These are phyloP conservation scores for Globisporangium heterothallicum DNA, from an alignment of 352 stramenopile genomes.

Conservation along the genomic window DNA sequence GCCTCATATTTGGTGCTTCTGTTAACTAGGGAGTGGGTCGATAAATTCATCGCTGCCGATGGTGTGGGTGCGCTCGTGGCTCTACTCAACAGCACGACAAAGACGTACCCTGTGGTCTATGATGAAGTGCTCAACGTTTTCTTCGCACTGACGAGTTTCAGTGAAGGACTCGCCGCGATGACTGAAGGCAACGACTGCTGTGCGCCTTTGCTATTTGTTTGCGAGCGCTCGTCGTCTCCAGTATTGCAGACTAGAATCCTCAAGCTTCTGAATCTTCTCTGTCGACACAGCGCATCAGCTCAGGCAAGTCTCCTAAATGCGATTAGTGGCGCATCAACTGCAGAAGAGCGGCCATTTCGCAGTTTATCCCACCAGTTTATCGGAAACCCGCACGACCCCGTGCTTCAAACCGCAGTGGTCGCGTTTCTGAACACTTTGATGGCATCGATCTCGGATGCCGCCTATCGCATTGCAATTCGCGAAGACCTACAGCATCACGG, in stretches of 20 bases:
- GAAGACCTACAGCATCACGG: constrained; percentile 33
- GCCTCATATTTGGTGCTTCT: too few relatives aligned
- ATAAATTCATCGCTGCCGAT: constrained; percentile 40
- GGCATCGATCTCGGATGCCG: constrained; percentile 21
- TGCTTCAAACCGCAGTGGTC: constrained; percentile 25
- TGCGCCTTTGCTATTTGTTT: constrained; percentile 19
- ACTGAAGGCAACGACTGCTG: constrained; percentile 27
- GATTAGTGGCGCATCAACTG: constrained; percentile 15
- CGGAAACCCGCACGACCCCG: constrained; percentile 19
- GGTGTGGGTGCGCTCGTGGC: constrained; percentile 35
- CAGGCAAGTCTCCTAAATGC: constrained; percentile 24
- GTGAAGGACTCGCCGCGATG: constrained; percentile 25
- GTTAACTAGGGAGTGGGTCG: constrained; percentile 38
- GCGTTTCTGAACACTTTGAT: constrained; percentile 48
- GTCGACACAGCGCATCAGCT: constrained; percentile 20
- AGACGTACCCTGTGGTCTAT: constrained; percentile 15
- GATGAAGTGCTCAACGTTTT: constrained; percentile 45
- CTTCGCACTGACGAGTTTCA: constrained; percentile 37
- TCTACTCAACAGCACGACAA: constrained; percentile 26
- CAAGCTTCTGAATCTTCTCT: constrained; percentile 30
- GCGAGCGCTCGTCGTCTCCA: constrained; percentile 17
- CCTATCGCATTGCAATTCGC: constrained; percentile 27
- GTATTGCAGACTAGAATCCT: constrained; percentile 27
- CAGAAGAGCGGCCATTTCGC: constrained; percentile 18
- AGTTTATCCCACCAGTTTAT: constrained; percentile 24